Evolutionary conservation across 139 green algal genomes (phyloP).

Genomic region (Micromonas commoda): DNA sequence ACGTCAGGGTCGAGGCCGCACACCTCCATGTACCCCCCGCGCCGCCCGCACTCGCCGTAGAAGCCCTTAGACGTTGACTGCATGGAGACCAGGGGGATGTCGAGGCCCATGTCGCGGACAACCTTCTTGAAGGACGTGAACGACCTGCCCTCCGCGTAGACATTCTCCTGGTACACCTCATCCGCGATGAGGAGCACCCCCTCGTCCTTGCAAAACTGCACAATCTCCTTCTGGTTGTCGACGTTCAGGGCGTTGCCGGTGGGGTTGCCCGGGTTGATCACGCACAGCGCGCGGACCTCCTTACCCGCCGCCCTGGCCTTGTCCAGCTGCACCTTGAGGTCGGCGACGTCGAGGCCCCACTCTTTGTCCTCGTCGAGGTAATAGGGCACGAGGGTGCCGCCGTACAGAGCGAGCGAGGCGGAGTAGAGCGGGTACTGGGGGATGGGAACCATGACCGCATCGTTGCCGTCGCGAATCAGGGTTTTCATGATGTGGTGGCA

Average conservation of each 20-base stretch:
- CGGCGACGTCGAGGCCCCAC: slow-evolving; percentile 62
- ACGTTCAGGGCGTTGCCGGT: slow-evolving; percentile 69
- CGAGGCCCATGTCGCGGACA: slow-evolving; percentile 58
- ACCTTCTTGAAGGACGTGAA: slow-evolving; percentile 89
- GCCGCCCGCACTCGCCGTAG: slow-evolving; percentile 76
- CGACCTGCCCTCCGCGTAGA: slow-evolving; percentile 76
- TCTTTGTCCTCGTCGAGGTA: slow-evolving; percentile 70
- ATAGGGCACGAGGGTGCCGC: slow-evolving; percentile 80
- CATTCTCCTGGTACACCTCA: slow-evolving; percentile 92
- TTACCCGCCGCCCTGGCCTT: slow-evolving; percentile 46
- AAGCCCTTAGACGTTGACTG: slow-evolving; percentile 86
- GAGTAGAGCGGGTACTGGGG: slow-evolving; percentile 88
- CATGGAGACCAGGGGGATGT: slow-evolving; percentile 73
- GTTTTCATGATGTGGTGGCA: slow-evolving; percentile 45
- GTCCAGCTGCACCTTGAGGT: slow-evolving; percentile 50
- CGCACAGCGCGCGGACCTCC: slow-evolving; percentile 68
- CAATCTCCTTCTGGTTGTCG: slow-evolving; percentile 60
- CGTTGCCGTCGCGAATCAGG: slow-evolving; percentile 34
- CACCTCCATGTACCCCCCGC: slow-evolving; percentile 87
- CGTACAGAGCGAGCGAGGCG: slow-evolving; percentile 74
- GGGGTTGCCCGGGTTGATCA: slow-evolving; percentile 96
- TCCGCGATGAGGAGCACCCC: slow-evolving; percentile 81
- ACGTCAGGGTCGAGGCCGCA: slow-evolving; percentile 61
- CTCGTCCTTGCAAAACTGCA: slow-evolving; percentile 73
- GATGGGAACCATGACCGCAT: slow-evolving; percentile 66